Percentiles rank a stretch among this genome's conserved stretches.
Conservation (phyloP, 2,329 filamentous ascomycete species). For the Trichoderma cornu-damae region DNA sequence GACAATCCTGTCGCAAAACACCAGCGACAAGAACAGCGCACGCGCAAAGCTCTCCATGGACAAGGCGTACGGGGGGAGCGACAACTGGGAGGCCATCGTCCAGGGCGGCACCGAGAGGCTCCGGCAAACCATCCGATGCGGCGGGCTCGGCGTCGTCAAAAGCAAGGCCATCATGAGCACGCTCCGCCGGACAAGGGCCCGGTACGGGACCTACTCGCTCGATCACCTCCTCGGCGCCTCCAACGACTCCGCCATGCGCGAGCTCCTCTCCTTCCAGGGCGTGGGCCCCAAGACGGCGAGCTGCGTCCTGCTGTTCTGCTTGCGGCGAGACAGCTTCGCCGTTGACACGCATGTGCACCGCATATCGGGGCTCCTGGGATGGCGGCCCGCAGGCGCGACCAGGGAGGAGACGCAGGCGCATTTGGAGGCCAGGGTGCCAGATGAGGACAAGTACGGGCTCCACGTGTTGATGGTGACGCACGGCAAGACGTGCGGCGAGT, state of each 20-base stretch:
- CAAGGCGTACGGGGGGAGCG: constrained; percentile 38
- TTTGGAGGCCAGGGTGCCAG: constrained; percentile 44
- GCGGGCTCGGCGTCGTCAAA: constrained; percentile 68
- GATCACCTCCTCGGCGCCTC: constrained; percentile 43
- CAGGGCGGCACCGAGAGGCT: constrained; percentile 37
- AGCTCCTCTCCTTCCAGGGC: constrained; percentile 46
- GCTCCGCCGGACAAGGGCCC: constrained; percentile 55
- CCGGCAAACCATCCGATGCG: constrained; percentile 60
- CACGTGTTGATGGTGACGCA: constrained; percentile 47
- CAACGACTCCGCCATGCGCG: constrained; percentile 45
- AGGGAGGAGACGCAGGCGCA: constrained; percentile 47
- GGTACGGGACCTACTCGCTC: constrained; percentile 41
- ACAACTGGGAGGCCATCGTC: constrained; percentile 40
- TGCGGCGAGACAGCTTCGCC: constrained; percentile 44
- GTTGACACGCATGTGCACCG: constrained; percentile 51
- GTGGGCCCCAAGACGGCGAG: constrained; percentile 52
- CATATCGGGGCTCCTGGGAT: constrained; percentile 45
- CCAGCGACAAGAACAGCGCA: constrained; percentile 51
- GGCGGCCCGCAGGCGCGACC: constrained; percentile 39
- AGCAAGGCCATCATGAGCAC: constrained; percentile 66
- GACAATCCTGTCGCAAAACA: constrained; percentile 51
- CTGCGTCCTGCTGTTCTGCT: constrained; percentile 49
- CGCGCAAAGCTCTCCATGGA: constrained; percentile 52
- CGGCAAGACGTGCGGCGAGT: constrained; percentile 42
- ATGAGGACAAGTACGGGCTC: constrained; percentile 46